These are phyloP conservation scores for Solidago caesia DNA, from an alignment of 129 eudicot genomes.

Conservation along the genomic window DNA sequence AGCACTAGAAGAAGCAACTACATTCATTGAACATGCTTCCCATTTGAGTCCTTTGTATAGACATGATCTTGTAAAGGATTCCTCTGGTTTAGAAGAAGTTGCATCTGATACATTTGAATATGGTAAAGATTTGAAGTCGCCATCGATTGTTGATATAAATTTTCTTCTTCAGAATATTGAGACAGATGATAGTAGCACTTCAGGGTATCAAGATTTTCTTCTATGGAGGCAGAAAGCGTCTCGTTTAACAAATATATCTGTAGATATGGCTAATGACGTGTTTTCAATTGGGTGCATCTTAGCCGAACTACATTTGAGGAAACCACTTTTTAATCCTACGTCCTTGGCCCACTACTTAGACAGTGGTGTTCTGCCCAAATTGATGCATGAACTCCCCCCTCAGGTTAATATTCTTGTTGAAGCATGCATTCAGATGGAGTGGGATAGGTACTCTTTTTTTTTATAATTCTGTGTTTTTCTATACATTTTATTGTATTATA, in stretches of 20 bases:
- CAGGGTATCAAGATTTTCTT: slow-evolving; percentile 81
- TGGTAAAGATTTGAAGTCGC: slow-evolving; percentile 24
- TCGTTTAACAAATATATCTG: slow-evolving; percentile 31
- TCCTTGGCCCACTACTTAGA: slow-evolving; percentile 55
- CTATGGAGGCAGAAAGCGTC: slow-evolving; percentile 63
- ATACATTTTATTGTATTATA: not conserved
- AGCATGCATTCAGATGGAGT: slow-evolving; percentile 81
- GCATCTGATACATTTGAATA: slow-evolving; percentile 22
- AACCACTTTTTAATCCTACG: slow-evolving; percentile 72
- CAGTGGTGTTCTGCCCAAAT: slow-evolving; percentile 63
- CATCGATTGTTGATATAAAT: slow-evolving; percentile 47
- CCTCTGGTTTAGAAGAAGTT: slow-evolving; percentile 19
- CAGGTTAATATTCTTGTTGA: slow-evolving; percentile 62
- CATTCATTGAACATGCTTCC: slow-evolving; percentile 74
- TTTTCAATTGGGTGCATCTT: slow-evolving; percentile 86
- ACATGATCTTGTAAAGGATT: slow-evolving; percentile 26
- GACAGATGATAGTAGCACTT: slow-evolving; percentile 51
- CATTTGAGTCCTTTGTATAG: slow-evolving; percentile 65
- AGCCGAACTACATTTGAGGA: slow-evolving; percentile 79
- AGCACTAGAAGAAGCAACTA: slow-evolving; percentile 67
- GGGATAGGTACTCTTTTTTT: slow-evolving; percentile 56
- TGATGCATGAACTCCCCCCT: slow-evolving; percentile 67
- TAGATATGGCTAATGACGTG: slow-evolving; percentile 57
- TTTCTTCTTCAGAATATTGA: slow-evolving; percentile 74
- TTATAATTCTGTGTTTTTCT: not conserved